Evolutionary conservation across 2,329 filamentous ascomycete genomes (phyloP), one percentile per base, ranked within the genome.

Genomic region (Colletotrichum sp.): DNA sequence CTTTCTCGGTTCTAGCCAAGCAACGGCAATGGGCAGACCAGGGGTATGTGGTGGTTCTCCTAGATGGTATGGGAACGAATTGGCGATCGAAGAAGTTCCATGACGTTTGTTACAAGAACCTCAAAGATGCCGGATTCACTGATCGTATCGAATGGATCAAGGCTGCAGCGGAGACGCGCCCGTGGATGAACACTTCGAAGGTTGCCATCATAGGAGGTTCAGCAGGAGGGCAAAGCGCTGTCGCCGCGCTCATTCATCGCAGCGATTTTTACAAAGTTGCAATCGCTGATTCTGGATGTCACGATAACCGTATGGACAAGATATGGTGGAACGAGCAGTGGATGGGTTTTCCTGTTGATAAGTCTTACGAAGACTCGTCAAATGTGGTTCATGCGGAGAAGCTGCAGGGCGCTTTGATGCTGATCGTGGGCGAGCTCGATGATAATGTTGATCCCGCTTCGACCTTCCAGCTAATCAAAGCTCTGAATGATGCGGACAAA

Each of bases 61-160:
- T 81, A 9, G 82, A 84, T 57, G 82, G 82, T 66, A 83, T 83
- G 82, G 82, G 82, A 8, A 84, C 82, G 2, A 81, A 80, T 66
- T 82, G 79, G 79, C 80, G 82, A 21, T 72, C 69, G 9, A 83
- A 83, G 72, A 49, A 49, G 15, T 83, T 84, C 36, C 82, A 84
- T 55, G 78, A 83, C 26, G 76, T 81, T 4, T 81, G 80, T 63
- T 80, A 80, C 63, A 83, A 84, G 77, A 80, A 82, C 15, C 71
- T 83, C 9, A 68, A 78, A 5, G 82, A 84, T 62, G 75, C 79
- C 0, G 82, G 82, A 0, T 80, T 84, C 32, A 78, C 79, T 13
- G 82, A 83, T 8, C 82, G 82, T 34, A 81, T 83, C 6, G 72
- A 78, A 6, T 83, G 82, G 82, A 75, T 82, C 9, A 74, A 78